phyloP scores from a whole-genome alignment of 441 rosid genomes.

The Monsonia emarginata region DNA sequence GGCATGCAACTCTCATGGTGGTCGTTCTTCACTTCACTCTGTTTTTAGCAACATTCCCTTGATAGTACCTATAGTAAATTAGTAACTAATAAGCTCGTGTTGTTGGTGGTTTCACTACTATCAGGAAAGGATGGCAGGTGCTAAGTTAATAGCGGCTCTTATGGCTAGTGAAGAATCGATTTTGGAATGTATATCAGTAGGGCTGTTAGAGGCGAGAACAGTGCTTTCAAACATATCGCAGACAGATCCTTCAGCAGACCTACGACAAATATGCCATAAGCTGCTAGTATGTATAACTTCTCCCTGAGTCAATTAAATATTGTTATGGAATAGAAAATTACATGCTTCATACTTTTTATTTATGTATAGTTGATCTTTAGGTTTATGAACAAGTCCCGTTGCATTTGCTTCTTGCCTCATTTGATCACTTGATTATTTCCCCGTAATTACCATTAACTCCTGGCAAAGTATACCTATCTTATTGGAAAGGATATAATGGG shows the following conservation, averaged over 20 bases:
- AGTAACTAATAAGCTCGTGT: background rate
- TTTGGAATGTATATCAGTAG: slow-evolving; percentile 55
- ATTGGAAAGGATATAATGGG: too few species aligned
- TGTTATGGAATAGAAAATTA: background rate
- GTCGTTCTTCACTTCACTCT: background rate
- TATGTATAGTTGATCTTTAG: background rate
- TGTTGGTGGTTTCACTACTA: slow-evolving; percentile 10
- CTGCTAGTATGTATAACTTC: slow-evolving; percentile 51
- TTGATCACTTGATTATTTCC: background rate
- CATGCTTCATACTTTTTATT: background rate
- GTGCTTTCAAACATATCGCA: slow-evolving; percentile 39
- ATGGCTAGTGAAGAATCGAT: slow-evolving; percentile 75
- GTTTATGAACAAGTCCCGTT: background rate
- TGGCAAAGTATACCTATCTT: too few species aligned
- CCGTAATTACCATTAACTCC: too few species aligned
- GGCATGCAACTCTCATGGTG: background rate
- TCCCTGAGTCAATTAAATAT: slow-evolving; percentile 17
- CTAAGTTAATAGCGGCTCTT: slow-evolving; percentile 74
- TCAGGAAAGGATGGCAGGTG: slow-evolving; percentile 79
- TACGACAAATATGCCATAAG: slow-evolving; percentile 47
- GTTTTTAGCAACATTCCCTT: background rate
- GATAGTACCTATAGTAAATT: background rate
- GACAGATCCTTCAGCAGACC: slow-evolving; percentile 48
- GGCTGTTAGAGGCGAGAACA: slow-evolving; percentile 62
- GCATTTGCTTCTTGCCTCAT: background rate